Conservation (phyloP, 2,329 filamentous ascomycete genomes). For the Pseudogymnoascus sp. region DNA sequence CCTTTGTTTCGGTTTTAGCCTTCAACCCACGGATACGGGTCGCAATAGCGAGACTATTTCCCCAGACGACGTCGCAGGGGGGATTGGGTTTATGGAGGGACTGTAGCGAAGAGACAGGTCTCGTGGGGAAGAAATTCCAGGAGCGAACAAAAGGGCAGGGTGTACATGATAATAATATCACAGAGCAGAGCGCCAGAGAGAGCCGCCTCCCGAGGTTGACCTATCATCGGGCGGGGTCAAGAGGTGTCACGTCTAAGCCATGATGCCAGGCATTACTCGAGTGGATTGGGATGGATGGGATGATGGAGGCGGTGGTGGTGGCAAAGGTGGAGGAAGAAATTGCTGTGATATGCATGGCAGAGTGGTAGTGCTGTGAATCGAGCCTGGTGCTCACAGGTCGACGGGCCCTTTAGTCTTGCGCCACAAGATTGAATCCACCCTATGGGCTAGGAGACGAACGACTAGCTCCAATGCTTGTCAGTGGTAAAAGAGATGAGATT, state of each 20-base stretch:
- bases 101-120: background rate
- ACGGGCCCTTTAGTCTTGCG: conserved; percentile 4
- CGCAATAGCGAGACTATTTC: background rate
- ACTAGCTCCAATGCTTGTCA: conserved; percentile 7
- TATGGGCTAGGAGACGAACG: background rate
- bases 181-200: background rate
- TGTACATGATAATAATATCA: conserved; percentile 8
- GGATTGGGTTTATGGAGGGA: background rate
- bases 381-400: background rate
- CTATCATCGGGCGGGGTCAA: conserved; percentile 8
- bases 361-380: conserved; percentile 8
- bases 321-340: conserved; percentile 9
- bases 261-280: conserved; percentile 9
- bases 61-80: background rate
- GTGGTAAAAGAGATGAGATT: conserved; percentile 9
- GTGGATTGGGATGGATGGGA: conserved; percentile 8
- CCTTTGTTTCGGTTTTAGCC: background rate
- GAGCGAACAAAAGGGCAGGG: conserved; percentile 7
- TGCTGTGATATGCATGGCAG: conserved; percentile 6
- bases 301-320: conserved; percentile 7
- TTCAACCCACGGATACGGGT: background rate
- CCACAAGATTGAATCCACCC: conserved; percentile 5
- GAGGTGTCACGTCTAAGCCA: conserved; percentile 7
- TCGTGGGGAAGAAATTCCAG: conserved; percentile 8
- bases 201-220: conserved; percentile 1